phyloP scores from a whole-genome alignment of 306 rosid genomes.

The Corylus americana region DNA sequence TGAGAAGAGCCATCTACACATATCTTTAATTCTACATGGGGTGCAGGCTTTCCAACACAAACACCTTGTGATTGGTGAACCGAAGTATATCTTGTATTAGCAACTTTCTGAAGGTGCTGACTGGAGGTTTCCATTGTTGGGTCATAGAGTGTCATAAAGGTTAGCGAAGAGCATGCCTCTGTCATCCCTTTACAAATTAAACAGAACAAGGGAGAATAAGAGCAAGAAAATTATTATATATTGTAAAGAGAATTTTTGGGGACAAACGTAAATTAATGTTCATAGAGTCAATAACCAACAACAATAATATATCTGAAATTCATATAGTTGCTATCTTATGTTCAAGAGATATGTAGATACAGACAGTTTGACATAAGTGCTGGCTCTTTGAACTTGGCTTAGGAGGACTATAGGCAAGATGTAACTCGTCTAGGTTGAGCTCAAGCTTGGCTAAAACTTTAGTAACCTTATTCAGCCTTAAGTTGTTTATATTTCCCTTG shows the following conservation, averaged over 20 bases:
- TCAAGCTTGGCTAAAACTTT: too few species aligned
- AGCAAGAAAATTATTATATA: slow-evolving; percentile 14
- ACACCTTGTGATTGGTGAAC: slow-evolving; percentile 59
- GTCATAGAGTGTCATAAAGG: slow-evolving; percentile 64
- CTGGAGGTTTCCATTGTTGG: slow-evolving; percentile 38
- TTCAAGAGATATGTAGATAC: background rate
- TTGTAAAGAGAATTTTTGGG: background rate
- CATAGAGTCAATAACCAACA: background rate
- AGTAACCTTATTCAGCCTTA: background rate
- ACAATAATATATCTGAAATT: background rate
- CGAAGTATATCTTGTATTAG: slow-evolving; percentile 24
- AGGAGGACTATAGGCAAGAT: background rate
- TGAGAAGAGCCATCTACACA: slow-evolving; percentile 40
- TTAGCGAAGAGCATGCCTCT: slow-evolving; percentile 81
- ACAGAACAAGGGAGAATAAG: slow-evolving; percentile 25
- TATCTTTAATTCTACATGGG: slow-evolving; percentile 79
- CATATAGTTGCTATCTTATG: background rate
- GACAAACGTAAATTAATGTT: slow-evolving; percentile 9
- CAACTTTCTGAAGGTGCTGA: slow-evolving; percentile 23
- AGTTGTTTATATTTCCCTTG: background rate
- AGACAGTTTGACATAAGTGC: background rate
- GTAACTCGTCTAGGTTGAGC: background rate
- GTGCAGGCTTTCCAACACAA: slow-evolving; percentile 94
- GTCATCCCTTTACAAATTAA: slow-evolving; percentile 71
- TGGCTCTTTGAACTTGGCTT: background rate